These are phyloP conservation scores for Cryoendolithus antarcticus DNA, from an alignment of 2,329 filamentous ascomycete genomes.

Conservation along the genomic window DNA sequence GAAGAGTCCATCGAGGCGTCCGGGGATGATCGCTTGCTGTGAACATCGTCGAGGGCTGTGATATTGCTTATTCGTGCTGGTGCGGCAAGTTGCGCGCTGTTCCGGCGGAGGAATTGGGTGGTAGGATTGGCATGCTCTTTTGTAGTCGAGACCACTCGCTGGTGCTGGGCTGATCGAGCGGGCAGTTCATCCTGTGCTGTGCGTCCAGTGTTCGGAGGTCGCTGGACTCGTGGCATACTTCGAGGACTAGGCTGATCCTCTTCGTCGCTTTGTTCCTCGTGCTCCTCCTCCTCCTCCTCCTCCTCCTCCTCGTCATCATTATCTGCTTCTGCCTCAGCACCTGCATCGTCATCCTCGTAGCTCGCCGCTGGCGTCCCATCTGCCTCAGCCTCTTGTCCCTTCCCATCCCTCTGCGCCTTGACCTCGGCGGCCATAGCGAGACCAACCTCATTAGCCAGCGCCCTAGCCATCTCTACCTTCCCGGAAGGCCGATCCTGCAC, in stretches of 20 bases:
- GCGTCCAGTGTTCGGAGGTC: constrained; percentile 5
- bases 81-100: constrained; percentile 13
- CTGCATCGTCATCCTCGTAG: too few relatives aligned
- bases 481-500: constrained; percentile 10
- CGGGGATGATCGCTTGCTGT: constrained; percentile 17
- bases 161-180: constrained; percentile 1
- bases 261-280: constrained; percentile 1
- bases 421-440: background rate
- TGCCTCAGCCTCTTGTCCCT: background rate
- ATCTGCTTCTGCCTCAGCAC: background rate
- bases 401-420: background rate
- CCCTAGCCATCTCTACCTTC: constrained; percentile 4
- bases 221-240: constrained; percentile 1
- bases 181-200: background rate
- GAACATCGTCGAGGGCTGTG: constrained; percentile 18
- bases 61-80: constrained; percentile 21
- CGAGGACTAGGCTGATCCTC: constrained; percentile 1
- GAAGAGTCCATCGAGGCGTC: constrained; percentile 17
- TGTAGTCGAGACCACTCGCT: constrained; percentile 2
- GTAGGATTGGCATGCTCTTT: constrained; percentile 17
- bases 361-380: background rate
- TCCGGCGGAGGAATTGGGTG: constrained; percentile 13
- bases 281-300: constrained; percentile 1
- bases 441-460: background rate
- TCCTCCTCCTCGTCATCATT: constrained; percentile 4